phyloP scores from a whole-genome alignment of 2,329 filamentous ascomycete genomes.

The Ophiostoma montium region DNA sequence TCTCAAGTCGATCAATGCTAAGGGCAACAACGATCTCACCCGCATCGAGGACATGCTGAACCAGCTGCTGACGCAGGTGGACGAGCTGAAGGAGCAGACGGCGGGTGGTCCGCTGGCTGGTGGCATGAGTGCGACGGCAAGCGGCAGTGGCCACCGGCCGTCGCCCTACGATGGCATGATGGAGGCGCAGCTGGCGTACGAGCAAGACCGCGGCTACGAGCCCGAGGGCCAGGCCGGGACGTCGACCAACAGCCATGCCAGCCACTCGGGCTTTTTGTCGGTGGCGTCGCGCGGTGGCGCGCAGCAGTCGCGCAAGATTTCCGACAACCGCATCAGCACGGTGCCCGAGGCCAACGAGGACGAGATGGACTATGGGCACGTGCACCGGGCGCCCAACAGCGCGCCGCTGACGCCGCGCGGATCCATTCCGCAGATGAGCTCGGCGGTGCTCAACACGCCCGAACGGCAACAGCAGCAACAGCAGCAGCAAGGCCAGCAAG shows the following conservation, averaged over 20 bases:
- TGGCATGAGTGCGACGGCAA: slow-evolving; percentile 12
- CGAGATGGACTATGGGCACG: slow-evolving; percentile 35
- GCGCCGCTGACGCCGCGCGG: slow-evolving; percentile 33
- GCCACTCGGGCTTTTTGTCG: slow-evolving; percentile 64
- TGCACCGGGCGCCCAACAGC: slow-evolving; percentile 39
- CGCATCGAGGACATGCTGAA: slow-evolving; percentile 88
- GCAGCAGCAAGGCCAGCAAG: neutral
- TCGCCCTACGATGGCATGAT: slow-evolving; percentile 56
- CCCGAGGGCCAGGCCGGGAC: slow-evolving; percentile 68
- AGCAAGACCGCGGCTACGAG: slow-evolving; percentile 64
- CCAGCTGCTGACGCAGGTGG: slow-evolving; percentile 82
- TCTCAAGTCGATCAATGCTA: slow-evolving; percentile 77
- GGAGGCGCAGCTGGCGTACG: slow-evolving; percentile 46
- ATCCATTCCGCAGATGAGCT: slow-evolving; percentile 8
- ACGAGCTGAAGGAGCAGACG: slow-evolving; percentile 57
- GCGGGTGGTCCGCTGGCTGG: slow-evolving; percentile 20
- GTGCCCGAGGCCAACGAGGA: slow-evolving; percentile 76
- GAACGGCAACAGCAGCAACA: slow-evolving; percentile 2
- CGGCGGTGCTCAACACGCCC: slow-evolving; percentile 30
- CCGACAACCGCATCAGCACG: slow-evolving; percentile 76
- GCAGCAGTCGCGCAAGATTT: slow-evolving; percentile 36
- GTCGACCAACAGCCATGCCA: slow-evolving; percentile 50
- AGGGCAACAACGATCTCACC: slow-evolving; percentile 73
- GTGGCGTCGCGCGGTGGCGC: slow-evolving; percentile 33
- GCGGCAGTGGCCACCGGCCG: slow-evolving; percentile 34